Base-by-base conservation (phyloP, 2,329 filamentous ascomycete genomes). In the Penicillium hordei region DNA sequence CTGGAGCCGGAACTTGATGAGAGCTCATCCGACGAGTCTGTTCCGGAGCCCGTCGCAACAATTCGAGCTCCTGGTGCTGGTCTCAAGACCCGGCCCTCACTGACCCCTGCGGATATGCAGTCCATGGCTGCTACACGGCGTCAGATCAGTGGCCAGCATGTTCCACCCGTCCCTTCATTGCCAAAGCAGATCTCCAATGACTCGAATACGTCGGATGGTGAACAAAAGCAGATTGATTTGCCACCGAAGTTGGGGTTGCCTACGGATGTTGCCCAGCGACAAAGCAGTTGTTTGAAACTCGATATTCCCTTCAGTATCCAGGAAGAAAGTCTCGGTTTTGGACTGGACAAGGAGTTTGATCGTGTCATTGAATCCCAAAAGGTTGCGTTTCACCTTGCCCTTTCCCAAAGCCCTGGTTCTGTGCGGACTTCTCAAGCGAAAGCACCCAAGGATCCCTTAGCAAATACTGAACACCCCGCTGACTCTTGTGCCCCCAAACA, bases 301-400 rank as follows among this genome's bases (percentile, higher is more conserved):
- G 93, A 94, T 68, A 83, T 97, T 62, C 91, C 91, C 8, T 79
- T 95, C 64, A 87, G 92, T 62, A 78, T 81, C 34, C 79, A 80
- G 48, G 81, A 85, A 46, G 91, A 93, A 60, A 74, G 75, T 70
- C 83, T 94, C 55, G 90, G 90, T 60, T 87, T 96, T 62, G 93
- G 91, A 63, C 84, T 97, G 45, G 91, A 96, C 69, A 86, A 90
- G 68, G 94, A 97, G 73, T 97, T 97, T 76, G 92, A 97, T 70
- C 86, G 93, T 60, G 90, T 97, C 55, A 95, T 97, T 68, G 92
- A 97, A 79, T 85, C 88, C 73, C 93, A 97, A 89, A 97, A 97
- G 92, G 93, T 97, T 83, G 80, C 81, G 78, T 85, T 83, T 74
- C 70, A 77, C 60, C 70, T 74, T 65, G 76, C 78, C 67, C 73